Percentiles rank a stretch among this genome's conserved stretches.
phyloP scores from a whole-genome alignment of 768 basidiomycete genomes.

The Trichaptum fuscoviolaceum region DNA sequence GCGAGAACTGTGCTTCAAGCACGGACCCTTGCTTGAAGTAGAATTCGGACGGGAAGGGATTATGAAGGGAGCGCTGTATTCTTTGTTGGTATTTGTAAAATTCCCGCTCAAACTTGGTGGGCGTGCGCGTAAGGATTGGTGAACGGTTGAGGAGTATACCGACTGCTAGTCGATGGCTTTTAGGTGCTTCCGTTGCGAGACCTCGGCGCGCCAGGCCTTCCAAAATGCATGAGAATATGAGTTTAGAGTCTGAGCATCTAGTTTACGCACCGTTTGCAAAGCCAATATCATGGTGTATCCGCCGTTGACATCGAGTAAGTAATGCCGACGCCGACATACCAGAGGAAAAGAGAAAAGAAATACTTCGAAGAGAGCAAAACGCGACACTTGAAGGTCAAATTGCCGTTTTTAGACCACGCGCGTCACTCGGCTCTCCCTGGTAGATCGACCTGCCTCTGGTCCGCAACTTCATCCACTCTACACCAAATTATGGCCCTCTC shows the following conservation, averaged over 20 bases:
- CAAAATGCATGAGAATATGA: background rate
- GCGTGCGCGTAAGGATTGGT: slow-evolving; percentile 68
- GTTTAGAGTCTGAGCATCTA: background rate
- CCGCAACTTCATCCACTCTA: background rate
- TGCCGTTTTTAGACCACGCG: background rate
- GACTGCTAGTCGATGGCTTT: slow-evolving; percentile 22
- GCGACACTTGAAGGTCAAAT: background rate
- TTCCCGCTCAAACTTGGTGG: slow-evolving; percentile 68
- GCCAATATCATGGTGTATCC: background rate
- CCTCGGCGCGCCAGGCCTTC: background rate
- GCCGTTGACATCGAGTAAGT: background rate
- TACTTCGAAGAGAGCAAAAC: background rate
- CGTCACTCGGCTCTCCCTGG: slow-evolving; percentile 3
- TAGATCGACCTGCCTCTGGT: background rate
- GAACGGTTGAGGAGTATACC: slow-evolving; percentile 76
- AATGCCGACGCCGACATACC: background rate
- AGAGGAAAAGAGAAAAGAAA: background rate
- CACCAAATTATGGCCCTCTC: slow-evolving; percentile 56
- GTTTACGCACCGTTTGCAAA: background rate
- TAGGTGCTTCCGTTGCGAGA: slow-evolving; percentile 4
- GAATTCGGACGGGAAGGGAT: slow-evolving; percentile 84
- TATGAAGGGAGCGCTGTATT: slow-evolving; percentile 78
- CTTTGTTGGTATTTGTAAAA: slow-evolving; percentile 82
- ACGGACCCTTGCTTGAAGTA: slow-evolving; percentile 92
- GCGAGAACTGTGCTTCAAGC: slow-evolving; percentile 72